A percentile compares a stretch with the other conserved stretches of the same genome.
These are phyloP conservation scores for Amaranthus hypochondriacus DNA, from an alignment of 148 eudicot genomes.

Conservation along the genomic window DNA sequence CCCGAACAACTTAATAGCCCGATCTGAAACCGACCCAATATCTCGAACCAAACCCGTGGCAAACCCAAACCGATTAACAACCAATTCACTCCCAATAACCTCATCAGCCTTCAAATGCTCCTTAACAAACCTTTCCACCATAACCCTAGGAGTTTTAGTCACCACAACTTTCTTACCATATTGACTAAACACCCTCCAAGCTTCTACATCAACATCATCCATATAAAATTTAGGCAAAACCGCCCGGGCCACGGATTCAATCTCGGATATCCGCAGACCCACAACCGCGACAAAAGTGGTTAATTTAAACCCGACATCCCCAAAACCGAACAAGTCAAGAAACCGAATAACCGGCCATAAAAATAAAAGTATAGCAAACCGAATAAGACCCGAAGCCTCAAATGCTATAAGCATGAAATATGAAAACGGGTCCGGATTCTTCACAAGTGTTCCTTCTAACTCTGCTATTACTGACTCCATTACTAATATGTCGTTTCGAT, in stretches of 20 bases:
- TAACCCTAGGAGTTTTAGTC: constrained; percentile 62
- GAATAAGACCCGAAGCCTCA: constrained; percentile 57
- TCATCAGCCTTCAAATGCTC: constrained; percentile 77
- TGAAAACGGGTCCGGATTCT: constrained; percentile 43
- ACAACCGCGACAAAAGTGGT: constrained; percentile 45
- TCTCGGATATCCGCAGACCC: constrained; percentile 39
- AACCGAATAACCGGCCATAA: constrained; percentile 44
- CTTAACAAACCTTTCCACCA: constrained; percentile 88
- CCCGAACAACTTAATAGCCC: constrained; percentile 40
- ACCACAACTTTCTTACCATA: constrained; percentile 69
- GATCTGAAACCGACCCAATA: constrained; percentile 28
- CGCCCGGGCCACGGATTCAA: constrained; percentile 61
- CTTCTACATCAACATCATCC: constrained; percentile 54
- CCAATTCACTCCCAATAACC: constrained; percentile 71
- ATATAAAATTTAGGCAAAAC: constrained; percentile 67
- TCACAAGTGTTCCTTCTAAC: constrained; percentile 53
- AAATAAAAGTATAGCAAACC: constrained; percentile 46
- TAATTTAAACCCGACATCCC: constrained; percentile 40
- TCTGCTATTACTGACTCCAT: constrained; percentile 46
- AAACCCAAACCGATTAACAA: constrained; percentile 52
- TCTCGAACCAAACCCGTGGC: constrained; percentile 60
- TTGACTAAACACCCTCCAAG: constrained; percentile 59
- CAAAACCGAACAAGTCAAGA: constrained; percentile 38
- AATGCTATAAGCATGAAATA: constrained; percentile 56
- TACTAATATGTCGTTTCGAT: neutral